A percentile compares a stretch with the other conserved stretches of the same genome.
Evolutionary conservation across 192 early-diverging fungal genomes (phyloP).

Genomic region (Dimargaris xerosporica): DNA sequence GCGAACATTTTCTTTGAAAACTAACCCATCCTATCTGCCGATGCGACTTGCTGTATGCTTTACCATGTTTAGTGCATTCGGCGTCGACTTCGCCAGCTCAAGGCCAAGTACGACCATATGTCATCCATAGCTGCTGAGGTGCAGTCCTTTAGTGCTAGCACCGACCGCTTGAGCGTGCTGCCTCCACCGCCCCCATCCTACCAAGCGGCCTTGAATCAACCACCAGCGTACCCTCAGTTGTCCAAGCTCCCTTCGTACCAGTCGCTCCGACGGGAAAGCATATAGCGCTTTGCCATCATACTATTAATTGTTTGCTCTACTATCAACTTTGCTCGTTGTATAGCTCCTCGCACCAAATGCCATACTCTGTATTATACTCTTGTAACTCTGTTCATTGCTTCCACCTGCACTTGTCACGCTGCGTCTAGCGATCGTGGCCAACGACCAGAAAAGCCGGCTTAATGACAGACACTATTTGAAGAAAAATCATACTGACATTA

Average conservation of each 20-base stretch:
- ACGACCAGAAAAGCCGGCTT: too few relatives aligned
- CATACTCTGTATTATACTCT: not conserved
- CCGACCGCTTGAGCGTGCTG: not conserved
- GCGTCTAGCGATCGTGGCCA: not conserved
- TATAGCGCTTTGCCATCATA: not conserved
- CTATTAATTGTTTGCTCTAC: not conserved
- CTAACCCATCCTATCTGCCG: too few relatives aligned
- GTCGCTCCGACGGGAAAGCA: not conserved
- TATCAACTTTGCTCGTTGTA: not conserved
- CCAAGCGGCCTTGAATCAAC: conserved; percentile 1
- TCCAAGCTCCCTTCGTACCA: not conserved
- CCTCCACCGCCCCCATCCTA: conserved; percentile 1
- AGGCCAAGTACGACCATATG: not conserved
- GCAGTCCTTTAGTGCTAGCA: not conserved
- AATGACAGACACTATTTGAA: too few relatives aligned
- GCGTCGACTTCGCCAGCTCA: not conserved
- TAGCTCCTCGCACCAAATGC: not conserved
- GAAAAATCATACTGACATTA: too few relatives aligned
- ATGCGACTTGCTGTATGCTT: too few relatives aligned
- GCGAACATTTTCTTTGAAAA: too few relatives aligned
- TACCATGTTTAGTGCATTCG: too few relatives aligned
- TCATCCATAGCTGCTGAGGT: not conserved
- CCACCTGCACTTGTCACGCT: not conserved
- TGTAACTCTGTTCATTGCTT: not conserved
- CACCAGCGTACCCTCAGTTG: not conserved